These are phyloP conservation scores for Ambispora gerdemannii DNA, from an alignment of 192 early-diverging fungal species.

Conservation along the genomic window DNA sequence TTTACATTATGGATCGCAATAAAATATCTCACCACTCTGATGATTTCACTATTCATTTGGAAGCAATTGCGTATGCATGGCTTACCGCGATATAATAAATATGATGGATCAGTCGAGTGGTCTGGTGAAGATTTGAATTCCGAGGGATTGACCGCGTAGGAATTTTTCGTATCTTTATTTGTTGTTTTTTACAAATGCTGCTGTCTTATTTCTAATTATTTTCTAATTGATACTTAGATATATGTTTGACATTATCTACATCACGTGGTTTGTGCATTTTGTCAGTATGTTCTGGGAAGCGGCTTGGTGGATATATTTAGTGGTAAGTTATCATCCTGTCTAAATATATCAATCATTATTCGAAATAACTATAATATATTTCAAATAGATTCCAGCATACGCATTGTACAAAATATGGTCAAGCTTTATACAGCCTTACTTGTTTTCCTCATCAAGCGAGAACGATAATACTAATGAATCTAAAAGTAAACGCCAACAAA, in stretches of 20 bases:
- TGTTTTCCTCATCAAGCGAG: not conserved
- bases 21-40: not conserved
- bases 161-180: not conserved
- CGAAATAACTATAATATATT: not conserved
- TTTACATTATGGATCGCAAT: slow-evolving; percentile 1
- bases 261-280: slow-evolving; percentile 2
- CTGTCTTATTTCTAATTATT: not conserved
- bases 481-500: slow-evolving; percentile 4
- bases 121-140: slow-evolving; percentile 8
- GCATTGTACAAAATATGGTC: not conserved
- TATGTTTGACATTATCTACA: slow-evolving; percentile 6
- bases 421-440: not conserved
- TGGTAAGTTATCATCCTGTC: not conserved
- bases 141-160: not conserved
- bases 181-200: not conserved
- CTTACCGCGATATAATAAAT: not conserved
- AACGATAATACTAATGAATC: not conserved
- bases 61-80: not conserved
- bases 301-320: slow-evolving; percentile 3
- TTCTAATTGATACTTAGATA: not conserved
- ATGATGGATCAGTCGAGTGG: not conserved
- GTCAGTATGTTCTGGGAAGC: not conserved
- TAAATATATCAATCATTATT: not conserved
- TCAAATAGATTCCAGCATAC: slow-evolving; percentile 1
- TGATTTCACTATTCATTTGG: not conserved